Conservation (phyloP, 1,284 basidiomycete species). For the Acaromyces ingoldii region DNA sequence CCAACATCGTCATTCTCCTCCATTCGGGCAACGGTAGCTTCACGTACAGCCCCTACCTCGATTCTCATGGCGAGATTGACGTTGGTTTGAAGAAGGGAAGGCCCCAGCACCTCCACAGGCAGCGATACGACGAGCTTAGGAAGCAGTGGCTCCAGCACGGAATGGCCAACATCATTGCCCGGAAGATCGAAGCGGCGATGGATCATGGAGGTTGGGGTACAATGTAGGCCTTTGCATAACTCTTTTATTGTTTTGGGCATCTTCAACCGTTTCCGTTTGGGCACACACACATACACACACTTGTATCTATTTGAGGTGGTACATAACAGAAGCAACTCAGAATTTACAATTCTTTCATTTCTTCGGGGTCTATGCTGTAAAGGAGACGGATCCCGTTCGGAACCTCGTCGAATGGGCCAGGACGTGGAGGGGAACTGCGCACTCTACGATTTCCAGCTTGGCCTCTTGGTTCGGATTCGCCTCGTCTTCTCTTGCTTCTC, state of each 20-base stretch:
- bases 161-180: slow-evolving; percentile 81
- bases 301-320: too few species aligned
- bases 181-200: slow-evolving; percentile 65
- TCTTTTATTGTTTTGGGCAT: background rate
- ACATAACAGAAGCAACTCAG: too few species aligned
- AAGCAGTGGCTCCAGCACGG: slow-evolving; percentile 84
- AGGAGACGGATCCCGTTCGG: slow-evolving; percentile 21
- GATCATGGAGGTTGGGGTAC: slow-evolving; percentile 8
- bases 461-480: too few species aligned
- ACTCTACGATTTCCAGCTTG: slow-evolving; percentile 47
- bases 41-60: slow-evolving; percentile 82
- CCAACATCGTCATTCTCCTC: slow-evolving; percentile 85
- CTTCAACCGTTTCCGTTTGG: too few species aligned
- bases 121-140: slow-evolving; percentile 85
- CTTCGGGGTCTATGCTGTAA: background rate
- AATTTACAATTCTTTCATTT: too few species aligned
- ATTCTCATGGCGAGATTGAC: slow-evolving; percentile 91
- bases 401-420: slow-evolving; percentile 38
- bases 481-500: too few species aligned
- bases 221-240: background rate
- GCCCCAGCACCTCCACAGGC: slow-evolving; percentile 77
- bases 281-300: too few species aligned
- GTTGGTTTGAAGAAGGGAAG: slow-evolving; percentile 82
- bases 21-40: slow-evolving; percentile 86
- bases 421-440: slow-evolving; percentile 40